These are phyloP conservation scores for Dioscorea dumetorum DNA, from an alignment of 106 monocot genomes.

Conservation along the genomic window DNA sequence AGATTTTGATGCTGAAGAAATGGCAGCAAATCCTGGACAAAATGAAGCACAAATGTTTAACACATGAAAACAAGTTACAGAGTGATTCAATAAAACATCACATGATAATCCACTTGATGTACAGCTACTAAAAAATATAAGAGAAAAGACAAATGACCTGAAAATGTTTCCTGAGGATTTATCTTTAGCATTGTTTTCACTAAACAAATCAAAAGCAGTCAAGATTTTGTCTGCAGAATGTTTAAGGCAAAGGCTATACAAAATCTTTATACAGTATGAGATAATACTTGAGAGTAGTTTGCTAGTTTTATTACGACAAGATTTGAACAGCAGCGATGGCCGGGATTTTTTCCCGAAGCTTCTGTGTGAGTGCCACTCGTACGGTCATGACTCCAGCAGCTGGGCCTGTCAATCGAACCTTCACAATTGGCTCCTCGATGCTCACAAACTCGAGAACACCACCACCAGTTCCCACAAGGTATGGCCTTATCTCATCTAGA, in stretches of 20 bases:
- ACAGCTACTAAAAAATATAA: no score
- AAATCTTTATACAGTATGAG: neutral
- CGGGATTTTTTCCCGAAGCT: constrained; percentile 93
- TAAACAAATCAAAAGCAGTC: no score
- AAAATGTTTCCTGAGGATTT: no score
- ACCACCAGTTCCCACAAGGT: constrained; percentile 83
- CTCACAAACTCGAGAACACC: constrained; percentile 80
- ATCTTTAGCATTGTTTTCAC: no score
- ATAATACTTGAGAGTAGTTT: neutral
- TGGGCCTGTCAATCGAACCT: constrained; percentile 79
- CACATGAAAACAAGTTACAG: no score
- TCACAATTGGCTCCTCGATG: constrained; percentile 87
- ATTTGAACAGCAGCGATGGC: constrained; percentile 93
- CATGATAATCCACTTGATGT: no score
- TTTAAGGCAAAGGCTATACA: neutral
- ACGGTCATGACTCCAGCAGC: constrained; percentile 94
- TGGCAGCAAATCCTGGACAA: no score
- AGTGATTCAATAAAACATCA: no score
- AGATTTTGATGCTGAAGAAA: no score
- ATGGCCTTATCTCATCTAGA: constrained; percentile 96
- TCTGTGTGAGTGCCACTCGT: constrained; percentile 85
- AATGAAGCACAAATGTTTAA: no score
- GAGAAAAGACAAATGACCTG: no score
- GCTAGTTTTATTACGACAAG: constrained; percentile 14
- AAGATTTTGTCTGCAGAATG: no score